These are phyloP conservation scores for Globisporangium cylindrosporum DNA, from an alignment of 352 stramenopile genomes.

Conservation along the genomic window DNA sequence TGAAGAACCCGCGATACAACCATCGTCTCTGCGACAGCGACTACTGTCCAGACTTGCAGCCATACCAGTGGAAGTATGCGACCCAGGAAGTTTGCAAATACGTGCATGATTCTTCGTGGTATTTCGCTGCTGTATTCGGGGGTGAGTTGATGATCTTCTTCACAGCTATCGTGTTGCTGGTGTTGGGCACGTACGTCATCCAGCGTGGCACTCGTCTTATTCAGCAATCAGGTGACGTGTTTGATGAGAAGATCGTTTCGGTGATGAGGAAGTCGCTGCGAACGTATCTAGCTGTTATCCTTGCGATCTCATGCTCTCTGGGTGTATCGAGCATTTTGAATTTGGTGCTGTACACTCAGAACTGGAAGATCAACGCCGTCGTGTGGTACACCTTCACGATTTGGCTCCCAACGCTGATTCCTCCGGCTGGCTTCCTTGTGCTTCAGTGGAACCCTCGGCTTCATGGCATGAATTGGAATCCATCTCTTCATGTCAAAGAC, in stretches of 20 bases:
- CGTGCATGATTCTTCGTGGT: slow-evolving; percentile 62
- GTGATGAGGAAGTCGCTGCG: slow-evolving; percentile 80
- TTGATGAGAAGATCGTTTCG: slow-evolving; percentile 68
- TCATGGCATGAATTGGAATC: slow-evolving; percentile 70
- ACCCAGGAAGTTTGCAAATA: slow-evolving; percentile 62
- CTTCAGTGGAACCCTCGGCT: slow-evolving; percentile 84
- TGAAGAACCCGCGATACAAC: slow-evolving; percentile 79
- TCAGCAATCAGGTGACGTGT: slow-evolving; percentile 66
- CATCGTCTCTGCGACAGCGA: slow-evolving; percentile 64
- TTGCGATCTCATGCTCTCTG: slow-evolving; percentile 67
- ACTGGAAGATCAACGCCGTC: slow-evolving; percentile 64
- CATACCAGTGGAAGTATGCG: slow-evolving; percentile 76
- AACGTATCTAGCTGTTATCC: slow-evolving; percentile 73
- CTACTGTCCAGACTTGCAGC: slow-evolving; percentile 80
- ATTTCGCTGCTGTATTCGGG: slow-evolving; percentile 48
- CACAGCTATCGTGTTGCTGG: slow-evolving; percentile 52
- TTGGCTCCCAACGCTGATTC: slow-evolving; percentile 74
- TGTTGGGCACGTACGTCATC: slow-evolving; percentile 68
- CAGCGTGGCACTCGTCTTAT: slow-evolving; percentile 67
- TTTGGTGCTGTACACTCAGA: slow-evolving; percentile 57
- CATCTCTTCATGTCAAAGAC: slow-evolving; percentile 52
- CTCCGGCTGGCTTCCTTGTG: slow-evolving; percentile 70
- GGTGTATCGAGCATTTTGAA: slow-evolving; percentile 61
- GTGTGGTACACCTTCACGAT: slow-evolving; percentile 82
- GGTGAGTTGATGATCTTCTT: slow-evolving; percentile 62